These are phyloP conservation scores for Penicillium riverlandense DNA, from an alignment of 495 filamentous ascomycete species.

Conservation along the genomic window DNA sequence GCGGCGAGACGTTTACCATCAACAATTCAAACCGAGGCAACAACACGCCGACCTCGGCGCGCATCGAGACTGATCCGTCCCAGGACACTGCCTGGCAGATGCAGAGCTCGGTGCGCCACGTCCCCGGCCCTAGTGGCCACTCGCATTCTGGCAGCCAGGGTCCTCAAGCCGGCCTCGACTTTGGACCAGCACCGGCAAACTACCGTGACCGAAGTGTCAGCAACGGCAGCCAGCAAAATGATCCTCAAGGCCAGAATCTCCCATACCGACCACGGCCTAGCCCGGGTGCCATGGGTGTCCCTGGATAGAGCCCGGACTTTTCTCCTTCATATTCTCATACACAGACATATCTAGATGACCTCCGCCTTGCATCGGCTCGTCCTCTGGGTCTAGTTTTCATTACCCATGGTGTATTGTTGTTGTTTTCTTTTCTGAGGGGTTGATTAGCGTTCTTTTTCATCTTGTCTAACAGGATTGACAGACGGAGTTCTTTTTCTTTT, in stretches of 20 bases:
- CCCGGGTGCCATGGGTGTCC: constrained; percentile 40
- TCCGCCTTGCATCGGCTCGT: constrained; percentile 12
- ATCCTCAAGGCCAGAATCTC: constrained; percentile 24
- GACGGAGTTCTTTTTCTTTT: constrained; percentile 25
- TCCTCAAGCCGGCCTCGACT: constrained; percentile 23
- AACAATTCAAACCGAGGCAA: constrained; percentile 32
- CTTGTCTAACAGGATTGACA: constrained; percentile 26
- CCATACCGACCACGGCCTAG: constrained; percentile 35
- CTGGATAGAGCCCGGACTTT: constrained; percentile 18
- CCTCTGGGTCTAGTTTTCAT: constrained; percentile 8
- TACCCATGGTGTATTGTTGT: constrained; percentile 12
- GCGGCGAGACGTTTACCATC: constrained; percentile 46
- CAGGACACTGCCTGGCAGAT: constrained; percentile 67
- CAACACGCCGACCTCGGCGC: constrained; percentile 38
- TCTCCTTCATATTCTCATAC: constrained; percentile 4
- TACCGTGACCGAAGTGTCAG: constrained; percentile 36
- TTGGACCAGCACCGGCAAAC: constrained; percentile 19
- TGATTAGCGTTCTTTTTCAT: constrained; percentile 28
- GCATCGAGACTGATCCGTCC: constrained; percentile 73
- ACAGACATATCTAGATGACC: constrained; percentile 16
- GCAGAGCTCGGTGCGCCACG: constrained; percentile 72
- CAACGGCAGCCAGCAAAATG: constrained; percentile 31
- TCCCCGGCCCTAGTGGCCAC: constrained; percentile 52
- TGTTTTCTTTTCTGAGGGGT: constrained; percentile 18
- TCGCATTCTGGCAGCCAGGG: constrained; percentile 25